phyloP scores from a whole-genome alignment of 225 moss, liverwort and hornwort genomes.

The Physcomitrellopsis africana region DNA sequence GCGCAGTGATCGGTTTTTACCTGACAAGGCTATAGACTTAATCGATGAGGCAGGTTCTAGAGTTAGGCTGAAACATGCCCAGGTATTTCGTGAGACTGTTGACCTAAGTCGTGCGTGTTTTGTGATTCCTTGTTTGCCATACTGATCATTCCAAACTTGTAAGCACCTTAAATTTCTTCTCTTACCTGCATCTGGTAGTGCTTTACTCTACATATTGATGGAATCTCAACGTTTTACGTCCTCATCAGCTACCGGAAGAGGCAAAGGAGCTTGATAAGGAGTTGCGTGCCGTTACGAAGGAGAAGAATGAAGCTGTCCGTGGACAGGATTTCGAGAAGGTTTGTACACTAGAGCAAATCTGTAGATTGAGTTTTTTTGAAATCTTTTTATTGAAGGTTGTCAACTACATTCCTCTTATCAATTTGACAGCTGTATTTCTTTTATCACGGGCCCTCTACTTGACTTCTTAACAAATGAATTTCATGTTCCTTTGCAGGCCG shows the following conservation, averaged over 20 bases:
- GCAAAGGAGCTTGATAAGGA: conserved; percentile 89
- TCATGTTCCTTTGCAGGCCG: conserved; percentile 44
- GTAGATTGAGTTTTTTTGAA: no score
- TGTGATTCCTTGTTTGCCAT: not conserved
- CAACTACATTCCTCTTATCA: no score
- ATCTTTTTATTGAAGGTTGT: no score
- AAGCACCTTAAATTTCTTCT: no score
- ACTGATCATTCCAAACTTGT: no score
- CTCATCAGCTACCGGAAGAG: conserved; percentile 77
- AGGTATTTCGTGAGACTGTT: conserved; percentile 42
- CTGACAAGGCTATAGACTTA: conserved; percentile 89
- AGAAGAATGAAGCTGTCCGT: conserved; percentile 91
- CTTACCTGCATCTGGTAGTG: not conserved
- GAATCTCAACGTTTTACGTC: not conserved
- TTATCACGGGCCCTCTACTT: not conserved
- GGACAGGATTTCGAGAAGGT: conserved; percentile 93
- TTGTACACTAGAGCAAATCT: rapidly evolving
- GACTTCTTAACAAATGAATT: not conserved
- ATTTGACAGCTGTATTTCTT: no score
- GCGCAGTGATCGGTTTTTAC: conserved; percentile 85
- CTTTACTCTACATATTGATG: no score
- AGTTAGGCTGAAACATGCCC: conserved; percentile 79
- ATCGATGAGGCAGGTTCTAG: conserved; percentile 89
- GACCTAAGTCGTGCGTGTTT: not conserved
- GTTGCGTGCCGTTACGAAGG: conserved; percentile 70